Evolutionary conservation across 2,329 filamentous ascomycete genomes (phyloP).

Genomic region (Aspergillus ustus): DNA sequence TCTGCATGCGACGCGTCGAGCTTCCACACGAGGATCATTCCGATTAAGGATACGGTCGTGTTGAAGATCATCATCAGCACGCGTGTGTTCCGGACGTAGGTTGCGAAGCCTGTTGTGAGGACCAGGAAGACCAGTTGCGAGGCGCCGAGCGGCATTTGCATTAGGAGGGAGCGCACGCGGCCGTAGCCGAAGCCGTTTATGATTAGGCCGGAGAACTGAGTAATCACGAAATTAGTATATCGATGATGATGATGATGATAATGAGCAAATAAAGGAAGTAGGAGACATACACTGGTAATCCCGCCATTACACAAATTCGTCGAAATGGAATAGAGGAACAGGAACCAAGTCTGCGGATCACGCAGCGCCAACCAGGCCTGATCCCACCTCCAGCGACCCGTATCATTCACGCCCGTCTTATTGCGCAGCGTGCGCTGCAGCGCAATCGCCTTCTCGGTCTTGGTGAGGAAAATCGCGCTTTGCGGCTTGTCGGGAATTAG

Average conservation of each 20-base stretch:
- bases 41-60: conserved; percentile 33
- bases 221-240: background rate
- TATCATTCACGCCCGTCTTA: conserved; percentile 59
- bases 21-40: conserved; percentile 40
- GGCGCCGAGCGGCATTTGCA: conserved; percentile 43
- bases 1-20: conserved; percentile 30
- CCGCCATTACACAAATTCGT: conserved; percentile 42
- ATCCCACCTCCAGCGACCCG: conserved; percentile 47
- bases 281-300: conserved; percentile 32
- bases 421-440: conserved; percentile 58
- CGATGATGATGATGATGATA: no score
- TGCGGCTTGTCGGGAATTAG: conserved; percentile 37
- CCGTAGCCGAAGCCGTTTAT: conserved; percentile 46
- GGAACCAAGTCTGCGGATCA: conserved; percentile 39
- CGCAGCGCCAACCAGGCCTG: conserved; percentile 44
- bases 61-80: conserved; percentile 42
- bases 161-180: conserved; percentile 39
- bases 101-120: conserved; percentile 34
- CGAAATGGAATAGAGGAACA: conserved; percentile 38
- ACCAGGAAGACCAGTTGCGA: conserved; percentile 40
- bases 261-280: no score
- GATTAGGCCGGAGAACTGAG: conserved; percentile 39
- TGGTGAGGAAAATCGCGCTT: conserved; percentile 50
- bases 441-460: conserved; percentile 52
- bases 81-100: conserved; percentile 32